Percentiles rank a stretch among this genome's conserved stretches.
Conservation (phyloP, 345 rosid species). For the Eucalyptus polybractea region DNA sequence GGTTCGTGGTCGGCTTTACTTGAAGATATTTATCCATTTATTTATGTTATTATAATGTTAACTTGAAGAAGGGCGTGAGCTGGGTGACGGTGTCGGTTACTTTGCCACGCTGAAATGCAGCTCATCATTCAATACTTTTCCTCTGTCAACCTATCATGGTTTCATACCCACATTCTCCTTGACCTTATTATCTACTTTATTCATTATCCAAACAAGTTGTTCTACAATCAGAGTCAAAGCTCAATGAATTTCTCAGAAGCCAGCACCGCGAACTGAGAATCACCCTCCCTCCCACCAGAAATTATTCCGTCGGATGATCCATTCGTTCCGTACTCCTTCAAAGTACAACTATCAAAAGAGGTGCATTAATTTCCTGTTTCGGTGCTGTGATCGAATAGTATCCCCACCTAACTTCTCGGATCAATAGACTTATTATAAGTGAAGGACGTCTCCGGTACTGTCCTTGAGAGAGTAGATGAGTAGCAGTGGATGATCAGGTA, state of each 20-base stretch:
- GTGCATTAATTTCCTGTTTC: neutral
- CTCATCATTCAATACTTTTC: neutral
- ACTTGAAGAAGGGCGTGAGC: neutral
- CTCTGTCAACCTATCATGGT: neutral
- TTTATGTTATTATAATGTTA: neutral
- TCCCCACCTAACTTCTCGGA: neutral
- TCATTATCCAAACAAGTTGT: neutral
- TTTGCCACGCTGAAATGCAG: neutral
- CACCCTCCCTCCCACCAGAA: neutral
- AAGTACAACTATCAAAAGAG: neutral
- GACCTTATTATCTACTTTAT: neutral
- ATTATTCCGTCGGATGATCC: neutral
- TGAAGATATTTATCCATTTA: neutral
- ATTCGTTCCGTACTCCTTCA: neutral
- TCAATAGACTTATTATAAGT: neutral
- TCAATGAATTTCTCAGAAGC: neutral
- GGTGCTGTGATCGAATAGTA: neutral
- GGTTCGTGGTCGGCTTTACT: neutral
- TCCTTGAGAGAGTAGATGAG: neutral
- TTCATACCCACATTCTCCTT: neutral
- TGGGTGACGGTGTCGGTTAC: neutral
- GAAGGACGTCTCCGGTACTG: neutral
- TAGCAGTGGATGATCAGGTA: neutral
- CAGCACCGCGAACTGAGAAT: neutral
- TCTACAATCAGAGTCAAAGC: neutral